Evolutionary conservation across 73 alveolate genomes (phyloP), one percentile per base, ranked within the genome.

Genomic region (Tetrahymena malaccensis): DNA sequence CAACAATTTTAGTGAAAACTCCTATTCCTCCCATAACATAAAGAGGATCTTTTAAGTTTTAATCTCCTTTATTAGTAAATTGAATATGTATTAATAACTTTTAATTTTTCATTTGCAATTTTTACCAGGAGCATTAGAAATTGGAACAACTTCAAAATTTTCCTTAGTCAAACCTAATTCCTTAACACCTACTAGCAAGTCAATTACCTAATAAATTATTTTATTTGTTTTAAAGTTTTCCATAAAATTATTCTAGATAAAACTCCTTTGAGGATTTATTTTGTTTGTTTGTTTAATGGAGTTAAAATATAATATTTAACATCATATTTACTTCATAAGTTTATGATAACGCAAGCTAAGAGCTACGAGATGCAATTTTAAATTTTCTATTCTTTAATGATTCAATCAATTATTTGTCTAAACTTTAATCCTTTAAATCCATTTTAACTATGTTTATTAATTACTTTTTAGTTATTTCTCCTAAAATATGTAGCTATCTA

Each of bases 21-120:
- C 99, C 99, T 34, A 93, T 89, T 19, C 97, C 97, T 27, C 95
- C 95, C 98, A 97, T 96, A 40, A 89, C 34, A 83, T 96, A 97
- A 25, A 97, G 96, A 43, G 98, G 98, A 34, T 95, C 95, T 85
- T 94, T 38, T 33, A 94, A 94, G 84, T 97, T 96, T 35, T 94
- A 93, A 96, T 97, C 98, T 0, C 98, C 98, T 50, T 35, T 94
- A 22, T 97, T 84, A 93, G 10, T 15, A 50, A 50, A 10, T 70
- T 70, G 37, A 7, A 3, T 57, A 70, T 70, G 17, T 19, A 3
- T 70, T 27, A 70, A 17, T 70, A 31, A 70, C 1, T 70, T 70
- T 70, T 70, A 58, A 33, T 10, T 0, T 25, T 21, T 85, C 38
- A 2, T 56, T 94, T 15, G n/a, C 27, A 12, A 83, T 55, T 17